Evolutionary conservation across 2,329 filamentous ascomycete species (phyloP).

Genomic region (Anisogramma anomala): DNA sequence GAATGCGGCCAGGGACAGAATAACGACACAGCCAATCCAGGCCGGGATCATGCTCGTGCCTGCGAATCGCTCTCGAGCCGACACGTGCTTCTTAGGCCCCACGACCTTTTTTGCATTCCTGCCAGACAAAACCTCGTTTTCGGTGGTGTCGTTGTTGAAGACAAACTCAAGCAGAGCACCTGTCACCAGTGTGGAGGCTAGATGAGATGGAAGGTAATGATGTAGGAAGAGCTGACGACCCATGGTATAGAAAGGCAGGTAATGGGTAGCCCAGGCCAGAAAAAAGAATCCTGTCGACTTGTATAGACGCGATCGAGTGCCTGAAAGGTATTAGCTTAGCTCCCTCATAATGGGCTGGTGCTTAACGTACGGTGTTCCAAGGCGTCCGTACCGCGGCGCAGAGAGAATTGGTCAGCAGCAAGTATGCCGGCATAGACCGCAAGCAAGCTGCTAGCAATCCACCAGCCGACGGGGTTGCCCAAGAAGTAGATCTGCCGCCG

Average conservation of each 20-base stretch:
- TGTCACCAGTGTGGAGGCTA: constrained; percentile 81
- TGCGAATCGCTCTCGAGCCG: constrained; percentile 71
- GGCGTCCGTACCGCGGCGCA: constrained; percentile 85
- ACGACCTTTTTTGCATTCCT: constrained; percentile 34
- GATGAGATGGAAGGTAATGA: constrained; percentile 90
- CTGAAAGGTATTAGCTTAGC: constrained; percentile 33
- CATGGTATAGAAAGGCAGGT: constrained; percentile 97
- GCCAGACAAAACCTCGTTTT: constrained; percentile 35
- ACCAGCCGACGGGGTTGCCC: constrained; percentile 94
- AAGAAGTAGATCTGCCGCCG: constrained; percentile 97
- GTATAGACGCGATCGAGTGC: constrained; percentile 85
- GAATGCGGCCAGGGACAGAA: constrained; percentile 56
- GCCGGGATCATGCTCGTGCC: constrained; percentile 64
- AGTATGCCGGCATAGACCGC: constrained; percentile 90
- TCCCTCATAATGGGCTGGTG: not conserved
- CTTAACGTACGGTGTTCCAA: constrained; percentile 73
- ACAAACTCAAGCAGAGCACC: constrained; percentile 91
- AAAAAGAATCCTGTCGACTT: constrained; percentile 99
- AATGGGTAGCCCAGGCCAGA: constrained; percentile 94
- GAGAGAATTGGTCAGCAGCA: constrained; percentile 82
- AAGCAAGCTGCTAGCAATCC: constrained; percentile 82
- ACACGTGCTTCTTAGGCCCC: constrained; percentile 48
- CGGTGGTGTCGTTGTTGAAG: constrained; percentile 74
- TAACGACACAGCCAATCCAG: constrained; percentile 66
- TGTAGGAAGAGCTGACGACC: constrained; percentile 95